Evolutionary conservation across 2,329 filamentous ascomycete genomes (phyloP).

Genomic region (Akanthomyces lecanii): DNA sequence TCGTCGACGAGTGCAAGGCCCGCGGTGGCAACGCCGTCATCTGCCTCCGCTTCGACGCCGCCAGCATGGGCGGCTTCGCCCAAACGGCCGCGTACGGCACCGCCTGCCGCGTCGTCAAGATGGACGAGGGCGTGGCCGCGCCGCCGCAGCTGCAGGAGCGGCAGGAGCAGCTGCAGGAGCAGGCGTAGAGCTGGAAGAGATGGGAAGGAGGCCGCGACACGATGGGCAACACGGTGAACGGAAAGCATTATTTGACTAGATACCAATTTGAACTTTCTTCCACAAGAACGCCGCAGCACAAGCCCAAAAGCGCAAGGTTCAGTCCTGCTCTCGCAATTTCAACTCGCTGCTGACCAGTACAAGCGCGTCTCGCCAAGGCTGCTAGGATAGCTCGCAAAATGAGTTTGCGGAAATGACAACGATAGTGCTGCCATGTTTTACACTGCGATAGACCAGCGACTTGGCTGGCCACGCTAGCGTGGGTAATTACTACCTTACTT

Average conservation of each 20-base stretch:
- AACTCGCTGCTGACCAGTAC: no score
- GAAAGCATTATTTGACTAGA: background rate
- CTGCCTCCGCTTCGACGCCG: constrained; percentile 54
- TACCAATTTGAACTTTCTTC: constrained; percentile 1
- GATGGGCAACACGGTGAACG: background rate
- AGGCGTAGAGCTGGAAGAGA: background rate
- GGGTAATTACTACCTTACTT: no score
- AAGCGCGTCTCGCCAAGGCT: no score
- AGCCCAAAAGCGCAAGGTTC: background rate
- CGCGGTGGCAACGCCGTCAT: constrained; percentile 59
- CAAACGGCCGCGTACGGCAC: constrained; percentile 60
- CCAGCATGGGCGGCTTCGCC: constrained; percentile 50
- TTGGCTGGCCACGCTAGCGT: no score
- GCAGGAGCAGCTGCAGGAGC: background rate
- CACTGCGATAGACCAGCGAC: no score
- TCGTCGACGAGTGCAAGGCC: constrained; percentile 53
- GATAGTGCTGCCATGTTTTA: no score
- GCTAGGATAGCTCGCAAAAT: no score
- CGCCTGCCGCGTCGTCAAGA: constrained; percentile 53
- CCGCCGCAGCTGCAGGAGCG: constrained; percentile 24
- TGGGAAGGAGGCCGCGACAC: background rate
- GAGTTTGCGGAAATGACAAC: no score
- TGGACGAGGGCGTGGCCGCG: constrained; percentile 33
- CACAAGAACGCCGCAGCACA: background rate
- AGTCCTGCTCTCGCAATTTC: no score